Base-by-base conservation (phyloP, 805 yeast genomes). In the Jamesozyma lodderae region DNA sequence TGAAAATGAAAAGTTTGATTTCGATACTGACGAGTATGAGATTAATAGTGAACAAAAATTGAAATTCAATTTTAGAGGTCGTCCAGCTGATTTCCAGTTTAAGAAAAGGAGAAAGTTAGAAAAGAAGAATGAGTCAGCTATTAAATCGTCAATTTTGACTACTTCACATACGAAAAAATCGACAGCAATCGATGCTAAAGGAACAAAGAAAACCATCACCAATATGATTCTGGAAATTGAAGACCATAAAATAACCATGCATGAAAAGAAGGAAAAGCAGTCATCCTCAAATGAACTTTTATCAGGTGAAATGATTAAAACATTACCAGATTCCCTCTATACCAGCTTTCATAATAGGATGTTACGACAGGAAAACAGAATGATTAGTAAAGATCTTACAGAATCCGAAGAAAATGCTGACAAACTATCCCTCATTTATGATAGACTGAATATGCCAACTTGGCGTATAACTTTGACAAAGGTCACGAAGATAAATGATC, bases 291-390 rank as follows among this genome's bases (percentile, higher is more conserved):
- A n/a, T n/a, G n/a, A n/a, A n/a, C n/a, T n/a, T n/a, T n/a, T n/a
- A n/a, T n/a, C n/a, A n/a, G n/a, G n/a, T n/a, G n/a, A n/a, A n/a
- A n/a, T n/a, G n/a, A n/a, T n/a, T n/a, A n/a, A n/a, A n/a, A n/a
- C 77, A 4, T 59, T 82, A 34, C 48, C 57, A 1, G 81, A 76
- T 52, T 46, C 53, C 0, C 15, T 62, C 11, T 77, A 63, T 52
- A 49, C 55, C 22, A 43, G 62, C 11, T 73, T 68, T 48, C 88
- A 81, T 57, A 67, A 68, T 30, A 66, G 72, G 28, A 73, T 80
- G 76, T 73, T 71, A 44, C 72, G 72, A 39, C 79, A 77, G 37
- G 94, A 83, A 55, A 70, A 69, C 41, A 67, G 73, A 33, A 76
- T 79, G 72, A 62, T 70, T 2, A 88, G 81, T 46, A 62, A 72